Percentiles rank a stretch among this genome's conserved stretches.
Conservation (phyloP, 2,329 filamentous ascomycete genomes). For the Tolypocladium ophioglossoides region DNA sequence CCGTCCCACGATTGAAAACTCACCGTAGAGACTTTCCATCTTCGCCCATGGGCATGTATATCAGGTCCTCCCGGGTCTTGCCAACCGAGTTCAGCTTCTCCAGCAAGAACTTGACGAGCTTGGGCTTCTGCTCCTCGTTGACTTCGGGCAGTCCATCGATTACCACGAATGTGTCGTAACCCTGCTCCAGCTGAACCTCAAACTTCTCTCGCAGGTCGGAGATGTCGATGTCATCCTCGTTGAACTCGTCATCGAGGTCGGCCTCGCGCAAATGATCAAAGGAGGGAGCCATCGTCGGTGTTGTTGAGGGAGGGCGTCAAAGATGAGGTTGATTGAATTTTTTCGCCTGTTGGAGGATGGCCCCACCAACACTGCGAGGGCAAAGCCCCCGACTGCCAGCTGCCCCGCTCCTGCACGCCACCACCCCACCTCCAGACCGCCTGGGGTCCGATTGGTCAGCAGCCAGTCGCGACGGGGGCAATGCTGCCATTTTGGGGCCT, state of each 20-base stretch:
- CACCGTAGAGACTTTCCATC: conserved; percentile 80
- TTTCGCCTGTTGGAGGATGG: too few species aligned
- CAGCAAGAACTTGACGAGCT: conserved; percentile 91
- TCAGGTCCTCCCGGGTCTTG: conserved; percentile 71
- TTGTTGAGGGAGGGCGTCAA: too few species aligned
- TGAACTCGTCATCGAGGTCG: conserved; percentile 77
- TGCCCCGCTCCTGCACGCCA: too few species aligned
- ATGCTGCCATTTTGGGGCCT: too few species aligned
- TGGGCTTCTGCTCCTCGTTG: conserved; percentile 80
- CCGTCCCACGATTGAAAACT: conserved; percentile 16
- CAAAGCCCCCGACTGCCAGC: too few species aligned
- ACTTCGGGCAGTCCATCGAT: conserved; percentile 89
- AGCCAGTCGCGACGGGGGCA: too few species aligned
- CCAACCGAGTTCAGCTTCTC: conserved; percentile 86
- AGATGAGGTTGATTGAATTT: too few species aligned
- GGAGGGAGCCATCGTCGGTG: conserved; percentile 65
- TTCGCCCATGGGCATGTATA: conserved; percentile 90
- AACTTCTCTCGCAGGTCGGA: conserved; percentile 90
- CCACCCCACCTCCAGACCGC: too few species aligned
- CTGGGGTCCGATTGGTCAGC: too few species aligned
- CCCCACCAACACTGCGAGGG: too few species aligned
- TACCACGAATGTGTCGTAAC: conserved; percentile 92
- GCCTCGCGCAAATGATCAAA: conserved; percentile 90
- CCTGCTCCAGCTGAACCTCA: conserved; percentile 91
- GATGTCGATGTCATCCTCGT: conserved; percentile 90